A percentile compares a stretch with the other conserved stretches of the same genome.
These are phyloP conservation scores for Thalassiosira exigua DNA, from an alignment of 352 stramenopile species.

Conservation along the genomic window DNA sequence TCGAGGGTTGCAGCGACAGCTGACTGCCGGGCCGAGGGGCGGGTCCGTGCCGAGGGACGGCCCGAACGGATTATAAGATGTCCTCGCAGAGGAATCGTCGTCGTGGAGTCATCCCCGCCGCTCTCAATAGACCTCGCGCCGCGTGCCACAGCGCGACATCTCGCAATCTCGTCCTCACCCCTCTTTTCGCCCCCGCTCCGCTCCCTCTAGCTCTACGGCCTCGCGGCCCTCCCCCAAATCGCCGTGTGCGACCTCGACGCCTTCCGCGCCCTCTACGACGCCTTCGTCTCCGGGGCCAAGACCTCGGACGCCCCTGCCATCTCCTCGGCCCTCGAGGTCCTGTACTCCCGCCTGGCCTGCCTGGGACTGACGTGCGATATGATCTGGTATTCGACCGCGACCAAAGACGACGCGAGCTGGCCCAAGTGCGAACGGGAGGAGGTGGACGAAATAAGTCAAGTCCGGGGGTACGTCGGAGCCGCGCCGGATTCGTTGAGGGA, in stretches of 20 bases:
- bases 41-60: too few relatives aligned
- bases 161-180: too few relatives aligned
- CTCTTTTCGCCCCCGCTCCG: too few relatives aligned
- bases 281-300: slow-evolving; percentile 36
- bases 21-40: too few relatives aligned
- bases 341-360: slow-evolving; percentile 30
- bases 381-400: slow-evolving; percentile 14
- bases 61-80: too few relatives aligned
- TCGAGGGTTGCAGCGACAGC: too few relatives aligned
- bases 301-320: neutral
- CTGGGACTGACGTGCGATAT: slow-evolving; percentile 33
- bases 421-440: slow-evolving; percentile 16
- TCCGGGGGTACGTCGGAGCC: slow-evolving; percentile 8
- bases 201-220: slow-evolving; percentile 55
- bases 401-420: neutral
- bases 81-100: too few relatives aligned
- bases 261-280: slow-evolving; percentile 43
- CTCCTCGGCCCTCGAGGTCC: slow-evolving; percentile 1
- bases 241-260: slow-evolving; percentile 36
- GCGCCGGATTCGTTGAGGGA: slow-evolving; percentile 6
- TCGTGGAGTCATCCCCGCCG: too few relatives aligned
- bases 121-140: too few relatives aligned
- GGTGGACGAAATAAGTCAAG: too few relatives aligned
- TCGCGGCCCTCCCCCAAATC: slow-evolving; percentile 48
- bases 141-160: too few relatives aligned